These are phyloP conservation scores for Komagataella ulmi DNA, from an alignment of 805 yeast species.

Conservation along the genomic window DNA sequence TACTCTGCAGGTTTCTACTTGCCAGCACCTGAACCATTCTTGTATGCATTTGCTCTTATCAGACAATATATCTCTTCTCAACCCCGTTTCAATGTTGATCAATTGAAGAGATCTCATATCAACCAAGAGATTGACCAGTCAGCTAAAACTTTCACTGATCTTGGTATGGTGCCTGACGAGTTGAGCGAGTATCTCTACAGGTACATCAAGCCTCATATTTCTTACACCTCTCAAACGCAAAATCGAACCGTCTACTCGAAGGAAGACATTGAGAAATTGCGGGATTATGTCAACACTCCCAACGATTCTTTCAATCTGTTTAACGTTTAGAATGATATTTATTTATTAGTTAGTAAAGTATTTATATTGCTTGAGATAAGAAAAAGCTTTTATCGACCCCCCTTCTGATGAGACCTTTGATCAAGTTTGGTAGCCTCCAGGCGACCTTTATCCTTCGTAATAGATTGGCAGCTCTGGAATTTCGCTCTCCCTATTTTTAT, in stretches of 20 bases:
- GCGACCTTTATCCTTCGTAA: no score
- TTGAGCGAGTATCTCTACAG: conserved; percentile 34
- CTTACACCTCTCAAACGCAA: conserved; percentile 19
- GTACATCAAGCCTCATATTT: conserved; percentile 24
- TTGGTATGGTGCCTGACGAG: conserved; percentile 50
- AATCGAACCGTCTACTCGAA: conserved; percentile 23
- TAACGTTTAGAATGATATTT: conserved; percentile 8
- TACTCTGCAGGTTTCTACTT: conserved; percentile 21
- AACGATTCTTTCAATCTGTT: conserved; percentile 17
- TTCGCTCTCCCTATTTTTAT: background rate
- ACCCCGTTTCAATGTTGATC: conserved; percentile 45
- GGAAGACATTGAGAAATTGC: conserved; percentile 20
- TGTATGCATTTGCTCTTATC: conserved; percentile 29
- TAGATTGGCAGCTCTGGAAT: background rate
- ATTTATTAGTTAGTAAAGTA: background rate
- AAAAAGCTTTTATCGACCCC: background rate
- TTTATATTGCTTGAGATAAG: background rate
- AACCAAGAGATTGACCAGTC: conserved; percentile 48
- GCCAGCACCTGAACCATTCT: conserved; percentile 28
- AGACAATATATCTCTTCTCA: conserved; percentile 29
- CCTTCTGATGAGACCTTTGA: background rate
- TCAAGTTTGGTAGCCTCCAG: background rate
- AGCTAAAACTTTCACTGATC: conserved; percentile 55
- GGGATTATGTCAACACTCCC: conserved; percentile 22
- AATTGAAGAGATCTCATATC: conserved; percentile 57